Conservation (phyloP, 2,329 filamentous ascomycete species). For the Penicillium freii region DNA sequence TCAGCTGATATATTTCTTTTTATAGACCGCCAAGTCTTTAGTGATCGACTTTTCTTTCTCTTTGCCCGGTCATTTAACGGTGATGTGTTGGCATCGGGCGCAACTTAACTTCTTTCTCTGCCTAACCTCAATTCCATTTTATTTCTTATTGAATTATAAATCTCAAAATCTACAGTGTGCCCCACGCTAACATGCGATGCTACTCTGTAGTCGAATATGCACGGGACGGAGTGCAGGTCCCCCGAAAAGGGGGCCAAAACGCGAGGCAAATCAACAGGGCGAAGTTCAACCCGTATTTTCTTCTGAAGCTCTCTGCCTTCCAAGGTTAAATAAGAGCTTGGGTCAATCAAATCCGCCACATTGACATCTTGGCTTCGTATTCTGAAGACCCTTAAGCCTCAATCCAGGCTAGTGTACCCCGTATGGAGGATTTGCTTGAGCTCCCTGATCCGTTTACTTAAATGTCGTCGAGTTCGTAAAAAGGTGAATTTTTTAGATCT, state of each 20-base stretch:
- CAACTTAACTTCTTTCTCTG: background rate
- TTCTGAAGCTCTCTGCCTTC: background rate
- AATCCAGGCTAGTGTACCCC: background rate
- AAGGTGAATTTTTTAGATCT: background rate
- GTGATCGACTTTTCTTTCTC: background rate
- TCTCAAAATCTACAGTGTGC: background rate
- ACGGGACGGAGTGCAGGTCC: background rate
- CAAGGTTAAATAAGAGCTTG: background rate
- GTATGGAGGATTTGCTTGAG: background rate
- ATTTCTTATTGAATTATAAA: background rate
- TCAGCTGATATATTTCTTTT: background rate
- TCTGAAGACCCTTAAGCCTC: background rate
- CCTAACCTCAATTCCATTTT: background rate
- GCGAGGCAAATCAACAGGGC: background rate
- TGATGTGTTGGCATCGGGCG: constrained; percentile 12
- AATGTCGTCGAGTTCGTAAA: background rate
- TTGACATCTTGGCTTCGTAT: constrained; percentile 5
- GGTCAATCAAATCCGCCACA: background rate
- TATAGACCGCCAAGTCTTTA: background rate
- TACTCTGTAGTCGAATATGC: background rate
- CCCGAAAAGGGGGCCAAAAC: constrained; percentile 1
- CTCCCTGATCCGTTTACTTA: background rate
- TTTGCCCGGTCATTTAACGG: background rate
- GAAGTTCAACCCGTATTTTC: background rate
- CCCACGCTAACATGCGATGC: background rate